A percentile compares a stretch with the other conserved stretches of the same genome.
These are phyloP conservation scores for Rhypophila decipiens DNA, from an alignment of 495 filamentous ascomycete genomes.

Conservation along the genomic window DNA sequence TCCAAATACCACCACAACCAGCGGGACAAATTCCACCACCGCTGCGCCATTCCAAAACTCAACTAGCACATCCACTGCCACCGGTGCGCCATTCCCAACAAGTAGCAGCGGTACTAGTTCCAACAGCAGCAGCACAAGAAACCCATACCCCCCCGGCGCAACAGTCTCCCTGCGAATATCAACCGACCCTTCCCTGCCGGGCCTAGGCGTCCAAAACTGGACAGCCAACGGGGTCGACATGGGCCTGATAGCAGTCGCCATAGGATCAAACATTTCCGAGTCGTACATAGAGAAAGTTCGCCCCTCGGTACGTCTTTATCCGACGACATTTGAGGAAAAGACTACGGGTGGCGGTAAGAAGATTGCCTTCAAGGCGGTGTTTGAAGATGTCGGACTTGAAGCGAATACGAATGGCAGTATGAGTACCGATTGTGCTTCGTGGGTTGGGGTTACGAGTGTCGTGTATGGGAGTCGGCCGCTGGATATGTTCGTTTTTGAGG, in stretches of 20 bases:
- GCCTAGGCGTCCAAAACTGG: slow-evolving; percentile 39
- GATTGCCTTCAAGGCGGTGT: slow-evolving; percentile 36
- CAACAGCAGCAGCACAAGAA: not conserved
- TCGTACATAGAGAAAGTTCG: slow-evolving; percentile 20
- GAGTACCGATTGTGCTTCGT: slow-evolving; percentile 31
- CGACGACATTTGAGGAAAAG: slow-evolving; percentile 29
- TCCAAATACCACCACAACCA: not conserved
- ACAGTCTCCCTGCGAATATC: slow-evolving; percentile 36
- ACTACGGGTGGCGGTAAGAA: slow-evolving; percentile 23
- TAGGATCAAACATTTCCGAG: slow-evolving; percentile 19
- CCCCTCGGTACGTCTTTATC: slow-evolving; percentile 32
- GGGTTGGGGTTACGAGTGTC: slow-evolving; percentile 29
- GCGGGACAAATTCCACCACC: not conserved
- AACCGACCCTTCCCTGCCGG: slow-evolving; percentile 29
- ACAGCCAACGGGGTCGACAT: slow-evolving; percentile 45
- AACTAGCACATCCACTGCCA: too few relatives aligned
- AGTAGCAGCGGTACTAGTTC: not conserved
- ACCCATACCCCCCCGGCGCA: slow-evolving; percentile 26
- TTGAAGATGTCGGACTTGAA: slow-evolving; percentile 26
- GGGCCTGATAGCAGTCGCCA: slow-evolving; percentile 24
- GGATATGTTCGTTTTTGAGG: slow-evolving; percentile 39
- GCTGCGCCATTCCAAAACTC: too few relatives aligned
- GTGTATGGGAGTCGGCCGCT: slow-evolving; percentile 31
- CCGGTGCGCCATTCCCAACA: too few relatives aligned
- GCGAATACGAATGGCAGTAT: slow-evolving; percentile 19